Evolutionary conservation across 345 rosid genomes (phyloP).

Genomic region (Sonneratia alba): DNA sequence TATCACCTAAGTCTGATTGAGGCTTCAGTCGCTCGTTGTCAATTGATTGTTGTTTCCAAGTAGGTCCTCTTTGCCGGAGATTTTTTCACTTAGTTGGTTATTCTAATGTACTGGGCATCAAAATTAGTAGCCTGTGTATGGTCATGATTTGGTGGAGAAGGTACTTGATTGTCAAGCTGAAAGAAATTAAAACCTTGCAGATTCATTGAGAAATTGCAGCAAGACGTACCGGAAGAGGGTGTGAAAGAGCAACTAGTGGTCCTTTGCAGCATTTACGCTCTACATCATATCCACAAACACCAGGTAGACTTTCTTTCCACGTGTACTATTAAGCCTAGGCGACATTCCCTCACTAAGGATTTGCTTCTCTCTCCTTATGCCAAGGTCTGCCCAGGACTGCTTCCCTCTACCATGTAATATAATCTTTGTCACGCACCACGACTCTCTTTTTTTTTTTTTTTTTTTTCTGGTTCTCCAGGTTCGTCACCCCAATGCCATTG

Average conservation of each 20-base stretch:
- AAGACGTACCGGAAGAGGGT: constrained; percentile 74
- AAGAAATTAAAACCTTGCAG: constrained; percentile 22
- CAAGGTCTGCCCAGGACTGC: constrained; percentile 34
- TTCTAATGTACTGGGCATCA: no score
- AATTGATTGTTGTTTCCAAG: constrained; percentile 91
- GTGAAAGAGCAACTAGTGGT: constrained; percentile 62
- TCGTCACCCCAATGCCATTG: constrained; percentile 79
- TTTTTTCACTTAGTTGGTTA: no score
- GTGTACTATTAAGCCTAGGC: constrained; percentile 63
- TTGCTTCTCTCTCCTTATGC: constrained; percentile 67
- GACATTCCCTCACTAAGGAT: constrained; percentile 74
- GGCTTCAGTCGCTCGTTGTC: constrained; percentile 91
- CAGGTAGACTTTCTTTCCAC: constrained; percentile 81
- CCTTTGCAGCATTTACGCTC: constrained; percentile 66
- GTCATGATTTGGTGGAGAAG: not conserved
- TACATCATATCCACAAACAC: constrained; percentile 69
- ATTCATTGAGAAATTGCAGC: constrained; percentile 79
- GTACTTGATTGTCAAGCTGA: not conserved
- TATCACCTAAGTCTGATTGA: constrained; percentile 63
- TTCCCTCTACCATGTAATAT: not conserved
- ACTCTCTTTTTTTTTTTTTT: not conserved
- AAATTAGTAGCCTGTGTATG: no score
- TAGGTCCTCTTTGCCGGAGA: constrained; percentile 23
- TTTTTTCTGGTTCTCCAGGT: constrained; percentile 22
- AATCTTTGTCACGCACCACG: no score